Evolutionary conservation across 495 filamentous ascomycete species (phyloP).

Genomic region (Bacidia gigantensis): DNA sequence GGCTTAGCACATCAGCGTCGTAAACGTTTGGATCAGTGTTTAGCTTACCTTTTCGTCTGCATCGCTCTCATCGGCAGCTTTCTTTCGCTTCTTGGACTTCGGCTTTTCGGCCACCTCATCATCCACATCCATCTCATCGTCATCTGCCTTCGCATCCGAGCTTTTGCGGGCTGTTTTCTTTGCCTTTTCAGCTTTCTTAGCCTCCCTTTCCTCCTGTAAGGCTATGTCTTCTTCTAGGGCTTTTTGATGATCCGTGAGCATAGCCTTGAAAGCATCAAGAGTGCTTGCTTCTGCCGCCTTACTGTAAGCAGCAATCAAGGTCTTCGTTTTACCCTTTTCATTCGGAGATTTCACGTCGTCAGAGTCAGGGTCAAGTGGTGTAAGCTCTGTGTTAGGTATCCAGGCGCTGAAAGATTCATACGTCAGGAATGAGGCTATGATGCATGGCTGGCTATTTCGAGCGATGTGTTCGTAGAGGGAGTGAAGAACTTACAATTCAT

Average conservation of each 20-base stretch:
- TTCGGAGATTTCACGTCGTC: slow-evolving; percentile 49
- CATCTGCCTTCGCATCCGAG: slow-evolving; percentile 32
- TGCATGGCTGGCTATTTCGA: too few relatives aligned
- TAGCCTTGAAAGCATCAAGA: slow-evolving; percentile 60
- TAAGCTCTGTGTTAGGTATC: slow-evolving; percentile 67
- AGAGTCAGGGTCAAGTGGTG: slow-evolving; percentile 45
- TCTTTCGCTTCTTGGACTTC: slow-evolving; percentile 58
- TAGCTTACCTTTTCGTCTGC: slow-evolving; percentile 49
- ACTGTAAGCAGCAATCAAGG: slow-evolving; percentile 55
- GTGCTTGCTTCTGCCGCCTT: slow-evolving; percentile 59
- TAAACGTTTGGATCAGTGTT: neutral
- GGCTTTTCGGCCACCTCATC: slow-evolving; percentile 38
- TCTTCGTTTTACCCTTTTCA: slow-evolving; percentile 60
- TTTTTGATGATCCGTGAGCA: slow-evolving; percentile 47
- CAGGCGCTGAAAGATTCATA: slow-evolving; percentile 47
- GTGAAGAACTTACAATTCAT: slow-evolving; percentile 71
- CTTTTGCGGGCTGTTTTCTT: slow-evolving; percentile 48
- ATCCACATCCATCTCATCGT: slow-evolving; percentile 63
- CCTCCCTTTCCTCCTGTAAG: slow-evolving; percentile 44
- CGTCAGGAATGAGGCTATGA: slow-evolving; percentile 3
- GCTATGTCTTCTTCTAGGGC: slow-evolving; percentile 50
- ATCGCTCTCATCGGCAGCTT: slow-evolving; percentile 47
- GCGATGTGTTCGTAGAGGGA: neutral
- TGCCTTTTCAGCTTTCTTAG: slow-evolving; percentile 35
- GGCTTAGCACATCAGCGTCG: slow-evolving; percentile 23